Percentiles rank a stretch among this genome's conserved stretches.
These are phyloP conservation scores for Globisporangium cystogenes DNA, from an alignment of 352 stramenopile genomes.

Conservation along the genomic window DNA sequence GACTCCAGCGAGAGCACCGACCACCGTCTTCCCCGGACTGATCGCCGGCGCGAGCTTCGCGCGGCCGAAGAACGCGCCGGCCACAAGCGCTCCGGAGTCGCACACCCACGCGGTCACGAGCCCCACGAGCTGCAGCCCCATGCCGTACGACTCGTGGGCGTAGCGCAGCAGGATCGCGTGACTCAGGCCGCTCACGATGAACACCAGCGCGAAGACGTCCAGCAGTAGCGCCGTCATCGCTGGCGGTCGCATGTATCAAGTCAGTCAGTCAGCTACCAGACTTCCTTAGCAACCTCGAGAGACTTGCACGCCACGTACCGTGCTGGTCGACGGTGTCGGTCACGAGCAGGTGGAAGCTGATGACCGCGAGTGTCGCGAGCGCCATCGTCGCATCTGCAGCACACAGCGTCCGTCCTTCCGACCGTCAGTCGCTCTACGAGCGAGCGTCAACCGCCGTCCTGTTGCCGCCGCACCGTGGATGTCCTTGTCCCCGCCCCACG, in stretches of 20 bases:
- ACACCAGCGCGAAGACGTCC: conserved; percentile 50
- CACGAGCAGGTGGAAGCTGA: conserved; percentile 31
- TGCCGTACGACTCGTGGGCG: conserved; percentile 30
- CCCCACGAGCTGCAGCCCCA: conserved; percentile 61
- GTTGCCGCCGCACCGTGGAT: conserved; percentile 19
- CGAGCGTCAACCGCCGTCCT: neutral
- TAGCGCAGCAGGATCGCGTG: conserved; percentile 59
- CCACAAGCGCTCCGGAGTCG: conserved; percentile 56
- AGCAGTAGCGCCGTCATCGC: conserved; percentile 28
- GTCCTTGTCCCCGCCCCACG: conserved; percentile 28
- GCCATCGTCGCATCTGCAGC: conserved; percentile 30
- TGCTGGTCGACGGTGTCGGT: conserved; percentile 30
- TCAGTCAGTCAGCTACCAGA: neutral
- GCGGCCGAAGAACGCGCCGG: conserved; percentile 43
- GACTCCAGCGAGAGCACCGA: conserved; percentile 47
- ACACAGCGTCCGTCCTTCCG: conserved; percentile 1
- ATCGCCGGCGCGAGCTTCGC: conserved; percentile 54
- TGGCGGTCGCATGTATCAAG: conserved; percentile 1
- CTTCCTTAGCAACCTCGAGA: neutral
- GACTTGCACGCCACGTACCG: conserved; percentile 16
- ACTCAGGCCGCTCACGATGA: conserved; percentile 55
- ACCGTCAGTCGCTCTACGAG: neutral
- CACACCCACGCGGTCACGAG: conserved; percentile 62
- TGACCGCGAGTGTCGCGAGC: conserved; percentile 20
- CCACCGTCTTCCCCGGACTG: conserved; percentile 65